Base-by-base conservation (phyloP, 805 yeast genomes). In the Candida berthetii region DNA sequence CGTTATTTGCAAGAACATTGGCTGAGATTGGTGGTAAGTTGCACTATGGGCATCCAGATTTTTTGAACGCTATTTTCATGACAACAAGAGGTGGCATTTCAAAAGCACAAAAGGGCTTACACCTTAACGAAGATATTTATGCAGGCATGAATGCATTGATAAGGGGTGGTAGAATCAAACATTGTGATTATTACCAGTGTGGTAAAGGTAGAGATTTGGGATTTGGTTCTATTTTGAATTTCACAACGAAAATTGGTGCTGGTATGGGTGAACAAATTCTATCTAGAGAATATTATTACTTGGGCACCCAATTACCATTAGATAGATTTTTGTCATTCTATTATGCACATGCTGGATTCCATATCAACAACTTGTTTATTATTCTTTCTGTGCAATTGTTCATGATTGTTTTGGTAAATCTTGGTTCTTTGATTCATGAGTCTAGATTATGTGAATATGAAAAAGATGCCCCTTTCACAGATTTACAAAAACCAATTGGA, bases 211-310 rank as follows among this genome's bases (percentile, higher is more conserved):
- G 98, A 60, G 98, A 91, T 66, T 66, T 91, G 42, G 98, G 98
- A 3, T 91, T 91, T 64, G 84, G 89, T 1, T 86, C 96, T 0
- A 89, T 91, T 49, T 69, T 91, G 50, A 91, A 90, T 57, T 91
- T 91, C 67, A 91, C 96, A 0, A 84, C 96, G 2, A 91, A 91
- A 65, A 90, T 91, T 58, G 98, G 98, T 3, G 93, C 96, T 35
- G 98, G 98, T 39, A 91, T 91, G 98, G 98, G 98, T 8, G 98
- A 91, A 59, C 98, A 91, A 61, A 75, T 90, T 61, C 65, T 91
- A 28, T 87, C 96, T 6, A 74, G 98, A 54, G 98, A 91, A 55
- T 88, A 90, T 62, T 91, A 82, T 60, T 88, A 86, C 61, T 62
- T 91, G 45, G 97, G 98, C 2, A 87, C 96, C 2, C 87, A 81